Base-by-base conservation (phyloP, 2,329 filamentous ascomycete species). In the Fusarium bactridioides region DNA sequence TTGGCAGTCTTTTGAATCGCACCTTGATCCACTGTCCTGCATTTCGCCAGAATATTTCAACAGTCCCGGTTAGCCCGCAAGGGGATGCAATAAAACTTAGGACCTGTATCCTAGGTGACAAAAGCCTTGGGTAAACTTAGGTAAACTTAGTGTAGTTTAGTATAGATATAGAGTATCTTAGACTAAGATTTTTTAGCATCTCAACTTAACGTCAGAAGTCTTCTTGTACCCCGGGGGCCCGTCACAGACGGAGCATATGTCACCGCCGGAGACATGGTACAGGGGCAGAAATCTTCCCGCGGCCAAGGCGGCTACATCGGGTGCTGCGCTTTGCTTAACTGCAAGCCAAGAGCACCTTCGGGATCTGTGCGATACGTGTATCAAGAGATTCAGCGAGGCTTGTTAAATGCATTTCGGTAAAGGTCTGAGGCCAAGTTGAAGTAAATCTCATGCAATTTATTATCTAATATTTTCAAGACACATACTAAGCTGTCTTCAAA, bases 311-410 rank as follows among this genome's bases (percentile, higher is more conserved):
- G 47, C 47, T n/a, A 50, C 19, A 3, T 33, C 21, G 21, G 47
- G 21, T 31, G 23, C 29, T 4, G 9, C 15, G 15, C 29, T 50
- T 50, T 5, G 16, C 13, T 10, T 23, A 13, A 23, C 16, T 25
- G 23, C 33, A 12, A 5, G 19, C 19, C 44, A 25, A 25, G 41
- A 43, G 41, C n/a, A 43, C 11, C 10, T 43, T 43, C 31, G 31
- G 9, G n/a, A 5, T 10, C 11, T 13, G 10, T 43, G 10, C 3
- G 10, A 23, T 16, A 23, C 15, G 10, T n/a, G 10, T 5, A 16
- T 11, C 10, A 7, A n/a, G n/a, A n/a, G 40, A 3, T 8, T 15
- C 1, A 10, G 40, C 3, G 10, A 41, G n/a, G 5, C 6, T 2
- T 15, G 13, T 12, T 10, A 9, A 16, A 41, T 21, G 13, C 7